phyloP scores from a whole-genome alignment of 805 yeast species.

The Pichia kluyveri region DNA sequence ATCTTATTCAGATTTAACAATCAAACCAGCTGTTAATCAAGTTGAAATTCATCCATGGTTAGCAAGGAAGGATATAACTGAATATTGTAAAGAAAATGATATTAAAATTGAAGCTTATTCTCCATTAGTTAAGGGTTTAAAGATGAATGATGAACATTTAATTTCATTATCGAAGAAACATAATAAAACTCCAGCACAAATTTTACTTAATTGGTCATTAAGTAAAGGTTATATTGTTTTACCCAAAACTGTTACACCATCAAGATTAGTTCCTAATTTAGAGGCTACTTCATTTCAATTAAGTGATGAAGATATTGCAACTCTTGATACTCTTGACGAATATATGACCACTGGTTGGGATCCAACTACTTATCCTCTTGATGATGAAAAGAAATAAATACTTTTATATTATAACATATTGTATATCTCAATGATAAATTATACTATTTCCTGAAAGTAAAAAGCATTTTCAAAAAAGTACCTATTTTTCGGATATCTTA shows the following conservation, averaged over 20 bases:
- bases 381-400: constrained; percentile 5
- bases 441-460: no score
- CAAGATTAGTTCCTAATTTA: constrained; percentile 33
- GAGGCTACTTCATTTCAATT: constrained; percentile 31
- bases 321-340: constrained; percentile 30
- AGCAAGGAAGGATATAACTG: constrained; percentile 33
- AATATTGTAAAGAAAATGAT: constrained; percentile 33
- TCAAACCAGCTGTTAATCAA: constrained; percentile 39
- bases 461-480: no score
- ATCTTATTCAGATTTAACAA: constrained; percentile 32
- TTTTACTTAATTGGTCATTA: constrained; percentile 58
- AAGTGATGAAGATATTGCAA: constrained; percentile 27
- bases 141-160: constrained; percentile 34
- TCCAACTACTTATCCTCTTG: constrained; percentile 17
- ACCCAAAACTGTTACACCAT: constrained; percentile 22
- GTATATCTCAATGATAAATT: no score
- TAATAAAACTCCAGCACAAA: constrained; percentile 42
- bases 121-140: constrained; percentile 50
- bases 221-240: constrained; percentile 45
- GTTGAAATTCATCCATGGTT: constrained; percentile 43
- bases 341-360: constrained; percentile 14
- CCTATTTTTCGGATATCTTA: no score
- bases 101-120: constrained; percentile 52
- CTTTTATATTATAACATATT: no score
- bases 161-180: constrained; percentile 38